Percentiles rank a stretch among this genome's conserved stretches.
phyloP scores from a whole-genome alignment of 2,329 filamentous ascomycete genomes.

The Sphaerulina musiva region DNA sequence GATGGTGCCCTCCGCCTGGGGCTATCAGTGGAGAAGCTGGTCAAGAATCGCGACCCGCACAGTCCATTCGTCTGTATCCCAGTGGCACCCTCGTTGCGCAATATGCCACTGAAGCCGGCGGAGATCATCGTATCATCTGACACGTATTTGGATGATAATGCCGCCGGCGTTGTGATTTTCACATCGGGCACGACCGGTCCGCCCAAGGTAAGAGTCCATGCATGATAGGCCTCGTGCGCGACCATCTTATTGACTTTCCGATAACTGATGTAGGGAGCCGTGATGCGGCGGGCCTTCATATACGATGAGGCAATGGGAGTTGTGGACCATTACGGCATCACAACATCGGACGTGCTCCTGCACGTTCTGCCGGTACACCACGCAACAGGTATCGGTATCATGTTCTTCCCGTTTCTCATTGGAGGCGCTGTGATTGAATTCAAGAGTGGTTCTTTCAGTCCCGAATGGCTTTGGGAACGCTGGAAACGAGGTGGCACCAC shows the following conservation, averaged over 20 bases:
- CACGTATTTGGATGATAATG: constrained; percentile 37
- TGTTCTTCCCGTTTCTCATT: constrained; percentile 43
- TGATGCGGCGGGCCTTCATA: constrained; percentile 40
- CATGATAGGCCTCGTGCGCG: background rate
- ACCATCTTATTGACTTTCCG: too few relatives aligned
- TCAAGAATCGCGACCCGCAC: constrained; percentile 23
- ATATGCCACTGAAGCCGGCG: constrained; percentile 26
- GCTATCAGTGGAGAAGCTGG: constrained; percentile 27
- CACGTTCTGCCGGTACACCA: constrained; percentile 48
- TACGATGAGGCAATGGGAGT: constrained; percentile 36
- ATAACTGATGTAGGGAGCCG: constrained; percentile 29
- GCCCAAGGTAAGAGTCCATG: constrained; percentile 30
- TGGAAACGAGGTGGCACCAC: constrained; percentile 39
- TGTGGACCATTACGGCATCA: constrained; percentile 38
- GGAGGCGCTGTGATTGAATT: constrained; percentile 46
- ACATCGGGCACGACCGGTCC: constrained; percentile 44
- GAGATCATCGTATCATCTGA: constrained; percentile 40
- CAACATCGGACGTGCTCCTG: constrained; percentile 40
- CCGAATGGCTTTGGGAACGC: constrained; percentile 42
- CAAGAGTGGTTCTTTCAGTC: constrained; percentile 39
- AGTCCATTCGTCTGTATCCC: constrained; percentile 35
- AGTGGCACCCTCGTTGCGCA: constrained; percentile 34
- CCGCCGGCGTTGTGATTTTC: constrained; percentile 41
- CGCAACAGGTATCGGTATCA: constrained; percentile 47
- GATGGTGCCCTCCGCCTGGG: constrained; percentile 31